Percentiles rank a stretch among this genome's conserved stretches.
phyloP scores from a whole-genome alignment of 2,329 filamentous ascomycete genomes.

The Tolypocladium pustulatum region DNA sequence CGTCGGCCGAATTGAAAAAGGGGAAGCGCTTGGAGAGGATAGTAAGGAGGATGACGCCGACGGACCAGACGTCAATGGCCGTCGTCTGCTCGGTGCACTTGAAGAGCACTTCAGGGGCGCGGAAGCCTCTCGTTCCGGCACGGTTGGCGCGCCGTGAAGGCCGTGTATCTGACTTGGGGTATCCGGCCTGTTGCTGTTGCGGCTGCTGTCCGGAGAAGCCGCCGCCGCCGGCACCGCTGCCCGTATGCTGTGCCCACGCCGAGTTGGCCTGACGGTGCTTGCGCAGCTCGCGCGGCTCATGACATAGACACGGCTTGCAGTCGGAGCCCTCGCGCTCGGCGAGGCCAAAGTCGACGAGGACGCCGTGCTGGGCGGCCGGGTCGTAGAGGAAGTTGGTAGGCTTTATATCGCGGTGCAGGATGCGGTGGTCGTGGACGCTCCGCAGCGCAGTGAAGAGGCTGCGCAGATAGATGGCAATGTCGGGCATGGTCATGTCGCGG shows the following conservation, averaged over 20 bases:
- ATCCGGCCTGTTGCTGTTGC: slow-evolving; percentile 47
- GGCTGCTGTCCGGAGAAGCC: slow-evolving; percentile 18
- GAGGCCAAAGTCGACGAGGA: slow-evolving; percentile 97
- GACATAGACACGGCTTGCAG: slow-evolving; percentile 72
- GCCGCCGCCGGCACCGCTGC: not conserved
- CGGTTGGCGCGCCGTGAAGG: slow-evolving; percentile 86
- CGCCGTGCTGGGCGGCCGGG: slow-evolving; percentile 65
- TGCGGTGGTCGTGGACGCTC: slow-evolving; percentile 72
- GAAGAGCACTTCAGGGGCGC: slow-evolving; percentile 89
- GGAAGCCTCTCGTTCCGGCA: slow-evolving; percentile 89
- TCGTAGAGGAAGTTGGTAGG: slow-evolving; percentile 97
- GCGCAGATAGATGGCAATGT: slow-evolving; percentile 83
- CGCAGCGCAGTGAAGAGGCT: slow-evolving; percentile 78
- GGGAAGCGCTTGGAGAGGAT: slow-evolving; percentile 87
- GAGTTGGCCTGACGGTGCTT: slow-evolving; percentile 49
- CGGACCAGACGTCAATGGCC: slow-evolving; percentile 94
- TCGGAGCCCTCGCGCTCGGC: slow-evolving; percentile 77
- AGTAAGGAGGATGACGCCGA: slow-evolving; percentile 93
- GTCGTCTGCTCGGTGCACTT: slow-evolving; percentile 95
- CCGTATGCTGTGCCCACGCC: slow-evolving; percentile 36
- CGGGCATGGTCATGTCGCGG: slow-evolving; percentile 72
- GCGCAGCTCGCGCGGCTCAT: slow-evolving; percentile 51
- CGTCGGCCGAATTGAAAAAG: slow-evolving; percentile 98
- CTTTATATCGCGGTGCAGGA: slow-evolving; percentile 93
- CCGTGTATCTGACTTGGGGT: slow-evolving; percentile 82